Evolutionary conservation across 148 eudicot species (phyloP).

Genomic region (Beta vulgaris): DNA sequence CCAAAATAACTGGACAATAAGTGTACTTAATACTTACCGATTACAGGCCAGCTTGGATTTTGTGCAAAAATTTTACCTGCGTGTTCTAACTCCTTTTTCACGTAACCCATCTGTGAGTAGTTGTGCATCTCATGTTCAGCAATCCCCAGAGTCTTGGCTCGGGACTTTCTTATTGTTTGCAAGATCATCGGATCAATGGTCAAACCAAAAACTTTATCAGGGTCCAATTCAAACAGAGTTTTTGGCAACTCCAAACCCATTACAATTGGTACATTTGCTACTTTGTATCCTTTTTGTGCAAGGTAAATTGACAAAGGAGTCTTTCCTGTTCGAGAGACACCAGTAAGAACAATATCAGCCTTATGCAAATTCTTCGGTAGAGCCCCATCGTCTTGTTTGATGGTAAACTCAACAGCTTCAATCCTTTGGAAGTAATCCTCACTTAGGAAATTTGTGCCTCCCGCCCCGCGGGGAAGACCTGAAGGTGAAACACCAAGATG

Average conservation of each 20-base stretch:
- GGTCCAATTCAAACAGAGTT: slow-evolving; percentile 65
- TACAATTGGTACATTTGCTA: slow-evolving; percentile 88
- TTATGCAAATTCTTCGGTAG: slow-evolving; percentile 66
- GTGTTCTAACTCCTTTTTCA: slow-evolving; percentile 63
- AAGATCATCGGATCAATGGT: slow-evolving; percentile 72
- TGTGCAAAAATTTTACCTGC: slow-evolving; percentile 66
- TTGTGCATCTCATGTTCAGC: slow-evolving; percentile 40
- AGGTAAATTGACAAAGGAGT: slow-evolving; percentile 88
- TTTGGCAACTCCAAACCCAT: slow-evolving; percentile 60
- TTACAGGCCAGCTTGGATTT: slow-evolving; percentile 86
- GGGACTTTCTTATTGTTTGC: slow-evolving; percentile 68
- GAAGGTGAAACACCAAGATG: slow-evolving; percentile 88
- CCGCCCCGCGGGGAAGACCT: slow-evolving; percentile 92
- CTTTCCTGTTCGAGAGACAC: slow-evolving; percentile 92
- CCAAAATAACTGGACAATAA: neutral
- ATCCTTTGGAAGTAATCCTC: slow-evolving; percentile 87
- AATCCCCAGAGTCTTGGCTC: slow-evolving; percentile 83
- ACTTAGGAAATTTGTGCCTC: slow-evolving; percentile 54
- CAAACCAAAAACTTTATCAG: slow-evolving; percentile 72
- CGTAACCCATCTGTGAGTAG: slow-evolving; percentile 75
- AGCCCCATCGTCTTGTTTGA: slow-evolving; percentile 97
- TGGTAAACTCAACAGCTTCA: slow-evolving; percentile 91
- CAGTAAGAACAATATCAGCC: slow-evolving; percentile 77
- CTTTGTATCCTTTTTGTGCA: slow-evolving; percentile 90
- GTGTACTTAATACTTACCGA: slow-evolving; percentile 51